Percentiles rank a stretch among this genome's conserved stretches.
These are phyloP conservation scores for Biscogniauxia marginata DNA, from an alignment of 2,329 filamentous ascomycete species.

Conservation along the genomic window DNA sequence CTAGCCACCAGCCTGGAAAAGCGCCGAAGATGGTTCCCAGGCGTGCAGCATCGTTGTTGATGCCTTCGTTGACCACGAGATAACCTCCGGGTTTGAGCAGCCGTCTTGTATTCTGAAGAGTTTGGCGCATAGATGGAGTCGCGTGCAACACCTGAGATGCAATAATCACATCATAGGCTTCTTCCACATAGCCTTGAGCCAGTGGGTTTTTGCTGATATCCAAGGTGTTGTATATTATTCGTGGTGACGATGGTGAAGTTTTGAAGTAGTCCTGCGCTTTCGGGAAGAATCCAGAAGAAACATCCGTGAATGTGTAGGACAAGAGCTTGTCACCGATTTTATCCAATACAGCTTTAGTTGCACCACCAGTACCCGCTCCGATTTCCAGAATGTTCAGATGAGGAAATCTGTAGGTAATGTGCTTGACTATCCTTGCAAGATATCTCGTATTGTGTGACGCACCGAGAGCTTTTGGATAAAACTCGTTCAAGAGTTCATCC, in stretches of 20 bases:
- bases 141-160: neutral
- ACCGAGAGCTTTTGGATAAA: no score
- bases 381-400: slow-evolving; percentile 4
- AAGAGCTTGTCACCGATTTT: neutral
- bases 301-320: neutral
- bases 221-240: neutral
- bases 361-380: slow-evolving; percentile 2
- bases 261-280: neutral
- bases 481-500: no score
- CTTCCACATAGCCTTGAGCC: neutral
- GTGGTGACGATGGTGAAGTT: neutral
- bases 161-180: neutral
- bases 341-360: slow-evolving; percentile 7
- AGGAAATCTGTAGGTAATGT: slow-evolving; percentile 7
- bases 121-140: neutral
- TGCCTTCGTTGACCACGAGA: neutral
- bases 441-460: no score
- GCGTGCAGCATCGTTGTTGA: neutral
- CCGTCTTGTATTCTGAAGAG: neutral
- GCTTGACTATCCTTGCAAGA: slow-evolving; percentile 1
- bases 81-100: neutral
- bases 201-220: neutral
- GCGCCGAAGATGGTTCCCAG: slow-evolving; percentile 30
- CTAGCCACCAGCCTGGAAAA: slow-evolving; percentile 38
- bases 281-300: neutral